These are phyloP conservation scores for Fusarium oligoseptatum DNA, from an alignment of 2,329 filamentous ascomycete species.

Conservation along the genomic window DNA sequence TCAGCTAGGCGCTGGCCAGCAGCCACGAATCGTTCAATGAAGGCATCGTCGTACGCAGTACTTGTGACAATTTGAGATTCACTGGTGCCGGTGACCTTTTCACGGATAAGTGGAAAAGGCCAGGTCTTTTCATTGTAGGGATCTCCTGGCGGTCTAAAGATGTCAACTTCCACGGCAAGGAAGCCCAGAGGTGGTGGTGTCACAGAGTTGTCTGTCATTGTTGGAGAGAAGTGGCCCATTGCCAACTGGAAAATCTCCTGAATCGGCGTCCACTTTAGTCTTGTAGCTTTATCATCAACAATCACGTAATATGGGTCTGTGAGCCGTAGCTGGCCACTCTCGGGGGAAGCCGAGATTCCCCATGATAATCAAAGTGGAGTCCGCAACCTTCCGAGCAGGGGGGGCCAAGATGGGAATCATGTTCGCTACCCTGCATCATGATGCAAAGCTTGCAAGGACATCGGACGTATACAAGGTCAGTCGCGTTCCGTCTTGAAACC, in stretches of 20 bases:
- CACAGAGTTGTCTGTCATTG: conserved; percentile 3
- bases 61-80: conserved; percentile 49
- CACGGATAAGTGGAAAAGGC: conserved; percentile 54
- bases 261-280: background rate
- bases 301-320: background rate
- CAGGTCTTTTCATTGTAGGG: conserved; percentile 53
- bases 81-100: conserved; percentile 48
- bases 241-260: background rate
- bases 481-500: background rate
- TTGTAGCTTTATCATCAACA: background rate
- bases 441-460: background rate
- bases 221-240: background rate
- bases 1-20: conserved; percentile 50
- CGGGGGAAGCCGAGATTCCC: conserved; percentile 23
- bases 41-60: conserved; percentile 48
- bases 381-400: background rate
- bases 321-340: conserved; percentile 17
- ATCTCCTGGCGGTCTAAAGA: conserved; percentile 53
- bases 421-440: background rate
- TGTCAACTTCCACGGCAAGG: conserved; percentile 51
- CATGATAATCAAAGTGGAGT: conserved; percentile 6
- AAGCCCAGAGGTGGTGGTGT: conserved; percentile 50
- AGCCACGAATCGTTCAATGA: conserved; percentile 52
- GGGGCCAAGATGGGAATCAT: background rate
- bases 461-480: background rate